phyloP scores from a whole-genome alignment of 2,329 filamentous ascomycete genomes.

The Lasiodiplodia theobromae region DNA sequence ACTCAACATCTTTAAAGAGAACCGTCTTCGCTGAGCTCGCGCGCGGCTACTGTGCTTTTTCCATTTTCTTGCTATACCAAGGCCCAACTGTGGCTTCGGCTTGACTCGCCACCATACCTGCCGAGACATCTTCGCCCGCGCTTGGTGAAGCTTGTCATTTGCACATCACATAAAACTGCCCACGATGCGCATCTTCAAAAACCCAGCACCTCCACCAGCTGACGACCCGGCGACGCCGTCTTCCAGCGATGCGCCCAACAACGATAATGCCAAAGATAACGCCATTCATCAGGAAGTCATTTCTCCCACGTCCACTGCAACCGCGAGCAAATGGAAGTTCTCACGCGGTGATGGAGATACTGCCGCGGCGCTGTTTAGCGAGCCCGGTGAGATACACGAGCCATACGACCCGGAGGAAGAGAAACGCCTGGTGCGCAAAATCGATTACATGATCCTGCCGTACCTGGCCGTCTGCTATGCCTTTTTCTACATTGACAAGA shows the following conservation, averaged over 20 bases:
- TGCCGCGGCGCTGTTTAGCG: conserved; percentile 59
- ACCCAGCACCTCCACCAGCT: background rate
- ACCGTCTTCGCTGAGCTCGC: background rate
- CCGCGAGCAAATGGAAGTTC: conserved; percentile 34
- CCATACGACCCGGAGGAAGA: conserved; percentile 56
- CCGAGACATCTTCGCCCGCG: conserved; percentile 15
- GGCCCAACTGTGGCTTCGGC: too few relatives aligned
- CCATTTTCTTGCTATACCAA: background rate
- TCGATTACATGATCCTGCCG: conserved; percentile 67
- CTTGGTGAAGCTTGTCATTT: conserved; percentile 18
- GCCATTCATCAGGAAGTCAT: conserved; percentile 5
- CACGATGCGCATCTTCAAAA: conserved; percentile 8
- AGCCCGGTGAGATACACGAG: conserved; percentile 54
- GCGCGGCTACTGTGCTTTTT: background rate
- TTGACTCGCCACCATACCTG: conserved; percentile 1
- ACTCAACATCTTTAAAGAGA: background rate
- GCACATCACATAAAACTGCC: background rate
- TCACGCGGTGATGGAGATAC: conserved; percentile 54
- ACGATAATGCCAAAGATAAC: conserved; percentile 2
- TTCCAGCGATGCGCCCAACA: background rate
- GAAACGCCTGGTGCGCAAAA: conserved; percentile 59
- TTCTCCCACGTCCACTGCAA: background rate
- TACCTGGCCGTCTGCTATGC: conserved; percentile 62
- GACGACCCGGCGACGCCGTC: background rate
- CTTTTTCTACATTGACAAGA: conserved; percentile 47